Evolutionary conservation across 192 early-diverging fungal genomes (phyloP).

Genomic region (Funneliformis geosporum): DNA sequence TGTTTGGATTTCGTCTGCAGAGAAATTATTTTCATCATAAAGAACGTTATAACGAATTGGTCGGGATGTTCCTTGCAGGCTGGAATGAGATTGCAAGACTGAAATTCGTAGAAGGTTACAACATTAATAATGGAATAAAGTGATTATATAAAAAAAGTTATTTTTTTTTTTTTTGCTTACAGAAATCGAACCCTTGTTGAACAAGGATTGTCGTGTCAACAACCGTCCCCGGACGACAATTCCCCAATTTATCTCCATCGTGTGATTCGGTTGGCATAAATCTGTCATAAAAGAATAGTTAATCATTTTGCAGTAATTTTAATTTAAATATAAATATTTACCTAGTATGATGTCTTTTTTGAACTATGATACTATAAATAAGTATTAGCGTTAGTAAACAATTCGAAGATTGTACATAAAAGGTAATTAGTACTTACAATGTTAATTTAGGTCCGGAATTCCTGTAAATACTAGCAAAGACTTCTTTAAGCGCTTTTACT

Average conservation of each 20-base stretch:
- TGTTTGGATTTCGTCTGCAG: conserved; percentile 11
- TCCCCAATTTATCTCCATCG: conserved; percentile 71
- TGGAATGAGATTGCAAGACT: conserved; percentile 67
- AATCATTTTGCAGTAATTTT: background rate
- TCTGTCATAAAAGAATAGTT: conserved; percentile 33
- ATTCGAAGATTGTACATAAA: too few relatives aligned
- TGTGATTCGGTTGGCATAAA: conserved; percentile 68
- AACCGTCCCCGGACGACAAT: conserved; percentile 77
- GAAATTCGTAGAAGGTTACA: background rate
- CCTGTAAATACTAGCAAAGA: conserved; percentile 59
- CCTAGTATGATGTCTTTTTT: conserved; percentile 84
- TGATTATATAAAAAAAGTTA: background rate
- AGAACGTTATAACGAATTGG: conserved; percentile 92
- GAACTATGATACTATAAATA: conserved; percentile 59
- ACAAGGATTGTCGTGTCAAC: conserved; percentile 59
- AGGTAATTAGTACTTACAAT: conserved; percentile 28
- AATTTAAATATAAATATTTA: background rate
- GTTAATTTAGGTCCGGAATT: conserved; percentile 77
- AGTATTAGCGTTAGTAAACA: background rate
- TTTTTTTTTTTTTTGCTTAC: background rate
- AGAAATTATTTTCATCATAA: conserved; percentile 77
- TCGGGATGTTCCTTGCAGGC: conserved; percentile 90
- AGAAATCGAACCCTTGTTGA: background rate
- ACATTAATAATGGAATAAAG: background rate
- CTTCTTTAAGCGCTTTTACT: conserved; percentile 32